phyloP scores from a whole-genome alignment of 805 yeast genomes.

The Nakazawaea peltata region DNA sequence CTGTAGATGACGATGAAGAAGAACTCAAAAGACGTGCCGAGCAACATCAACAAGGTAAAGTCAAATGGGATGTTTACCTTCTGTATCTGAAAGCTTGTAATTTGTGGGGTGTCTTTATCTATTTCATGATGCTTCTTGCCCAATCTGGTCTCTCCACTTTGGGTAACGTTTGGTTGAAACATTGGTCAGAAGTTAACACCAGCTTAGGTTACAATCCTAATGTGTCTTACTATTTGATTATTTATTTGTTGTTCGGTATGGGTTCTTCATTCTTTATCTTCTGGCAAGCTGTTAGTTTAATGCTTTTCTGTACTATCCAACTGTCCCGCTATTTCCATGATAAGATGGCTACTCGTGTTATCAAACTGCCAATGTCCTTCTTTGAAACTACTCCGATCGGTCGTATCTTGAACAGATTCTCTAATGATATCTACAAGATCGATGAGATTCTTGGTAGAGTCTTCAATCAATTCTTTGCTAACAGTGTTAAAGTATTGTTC shows the following conservation, averaged over 20 bases:
- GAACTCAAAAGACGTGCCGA: constrained; percentile 45
- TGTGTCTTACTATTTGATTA: constrained; percentile 61
- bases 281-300: constrained; percentile 58
- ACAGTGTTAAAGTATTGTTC: constrained; percentile 47
- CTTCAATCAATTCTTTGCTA: constrained; percentile 51
- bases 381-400: constrained; percentile 87
- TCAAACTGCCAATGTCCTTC: constrained; percentile 79
- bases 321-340: constrained; percentile 42
- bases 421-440: constrained; percentile 72
- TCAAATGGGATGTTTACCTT: constrained; percentile 75
- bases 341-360: constrained; percentile 41
- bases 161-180: constrained; percentile 57
- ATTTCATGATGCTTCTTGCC: constrained; percentile 44
- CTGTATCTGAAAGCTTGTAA: constrained; percentile 89
- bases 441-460: constrained; percentile 64
- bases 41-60: constrained; percentile 88
- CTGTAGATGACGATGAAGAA: constrained; percentile 28
- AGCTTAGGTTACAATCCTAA: constrained; percentile 61
- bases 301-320: constrained; percentile 51
- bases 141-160: constrained; percentile 39
- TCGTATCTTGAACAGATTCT: constrained; percentile 70
- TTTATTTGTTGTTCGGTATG: constrained; percentile 72
- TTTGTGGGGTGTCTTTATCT: constrained; percentile 50
- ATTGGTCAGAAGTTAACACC: constrained; percentile 80
- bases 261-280: constrained; percentile 53